Base-by-base conservation (phyloP, 352 stramenopile genomes). In the Paralagenidium karlingii region DNA sequence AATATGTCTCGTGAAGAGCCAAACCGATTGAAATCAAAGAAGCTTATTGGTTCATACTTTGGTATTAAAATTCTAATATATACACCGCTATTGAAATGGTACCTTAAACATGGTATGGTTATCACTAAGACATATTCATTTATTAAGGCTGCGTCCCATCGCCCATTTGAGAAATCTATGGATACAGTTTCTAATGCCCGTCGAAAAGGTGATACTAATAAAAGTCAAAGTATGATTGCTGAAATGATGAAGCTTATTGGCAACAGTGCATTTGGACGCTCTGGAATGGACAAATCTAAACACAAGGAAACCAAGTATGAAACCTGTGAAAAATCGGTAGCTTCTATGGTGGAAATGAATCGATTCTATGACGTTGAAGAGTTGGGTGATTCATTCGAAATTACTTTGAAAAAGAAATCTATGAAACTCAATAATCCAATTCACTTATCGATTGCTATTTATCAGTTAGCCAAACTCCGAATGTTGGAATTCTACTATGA, bases 11-110 rank as follows among this genome's bases (percentile, higher is more conserved):
- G 20, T 21, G 25, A 36, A 16, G 16, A 24, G n/a, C 31, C 44
- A 22, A 25, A 16, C 1, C 22, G 39, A 13, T 20, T 36, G 11
- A 45, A 53, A 10, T 27, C 24, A 24, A 29, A 29, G 1, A 67
- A 66, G 32, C 38, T 61, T 0, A 61, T 67, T 21, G 49, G 53
- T 15, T 51, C 33, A 11, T 68, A 63, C 27, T 68, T 68, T 36
- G 59, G 53, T 8, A 43, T 51, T 18, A 38, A 57, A 12, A 63
- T 62, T 28, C 40, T 67, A 1, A 58, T 70, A 8, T 67, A 63
- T 24, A 40, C 52, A 3, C 51, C 55, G 10, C 24, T 63, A 8
- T 28, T 69, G 0, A 63, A 60, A 10, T 69, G 59, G 55, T 69
- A 69, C 20, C 10, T 64, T 10, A 19, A n/a, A 2, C 51, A 68